These are phyloP conservation scores for Eudorina sp. DNA, from an alignment of 139 green algal species.

Conservation along the genomic window DNA sequence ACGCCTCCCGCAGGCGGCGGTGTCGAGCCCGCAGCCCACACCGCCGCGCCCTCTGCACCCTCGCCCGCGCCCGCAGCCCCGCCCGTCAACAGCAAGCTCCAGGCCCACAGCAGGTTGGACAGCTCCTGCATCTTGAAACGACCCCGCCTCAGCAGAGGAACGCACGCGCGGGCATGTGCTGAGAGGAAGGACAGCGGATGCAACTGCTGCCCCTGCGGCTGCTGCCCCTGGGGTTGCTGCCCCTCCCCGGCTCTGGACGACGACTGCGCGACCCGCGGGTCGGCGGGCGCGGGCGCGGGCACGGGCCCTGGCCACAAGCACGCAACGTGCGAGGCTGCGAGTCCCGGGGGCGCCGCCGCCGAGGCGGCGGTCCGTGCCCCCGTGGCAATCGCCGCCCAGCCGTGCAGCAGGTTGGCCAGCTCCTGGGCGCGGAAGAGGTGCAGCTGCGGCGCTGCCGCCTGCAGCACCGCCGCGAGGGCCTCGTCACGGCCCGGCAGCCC, in stretches of 20 bases:
- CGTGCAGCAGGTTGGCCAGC: slow-evolving; percentile 43
- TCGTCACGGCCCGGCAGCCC: slow-evolving; percentile 1
- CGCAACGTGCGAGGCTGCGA: too few species aligned
- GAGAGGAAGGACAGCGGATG: background rate
- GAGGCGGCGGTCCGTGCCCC: too few species aligned
- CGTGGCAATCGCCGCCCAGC: background rate
- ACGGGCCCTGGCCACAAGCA: too few species aligned
- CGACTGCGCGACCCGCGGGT: background rate
- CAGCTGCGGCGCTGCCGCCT: background rate
- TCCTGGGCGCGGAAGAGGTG: slow-evolving; percentile 5
- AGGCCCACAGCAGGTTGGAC: slow-evolving; percentile 34
- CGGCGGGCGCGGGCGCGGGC: background rate
- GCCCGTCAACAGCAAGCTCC: background rate
- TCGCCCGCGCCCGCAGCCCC: background rate
- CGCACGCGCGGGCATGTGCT: slow-evolving; percentile 12
- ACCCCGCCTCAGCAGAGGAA: background rate
- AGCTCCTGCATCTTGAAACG: slow-evolving; percentile 35
- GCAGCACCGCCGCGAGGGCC: background rate
- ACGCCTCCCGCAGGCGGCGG: background rate
- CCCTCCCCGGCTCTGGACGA: background rate
- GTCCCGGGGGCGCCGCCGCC: too few species aligned
- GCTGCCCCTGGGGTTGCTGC: background rate
- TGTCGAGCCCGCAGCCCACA: background rate
- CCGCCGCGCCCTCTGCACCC: background rate
- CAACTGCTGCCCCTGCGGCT: background rate